phyloP scores from a whole-genome alignment of 192 early-diverging fungal genomes.

The Chytriomyces sp. region DNA sequence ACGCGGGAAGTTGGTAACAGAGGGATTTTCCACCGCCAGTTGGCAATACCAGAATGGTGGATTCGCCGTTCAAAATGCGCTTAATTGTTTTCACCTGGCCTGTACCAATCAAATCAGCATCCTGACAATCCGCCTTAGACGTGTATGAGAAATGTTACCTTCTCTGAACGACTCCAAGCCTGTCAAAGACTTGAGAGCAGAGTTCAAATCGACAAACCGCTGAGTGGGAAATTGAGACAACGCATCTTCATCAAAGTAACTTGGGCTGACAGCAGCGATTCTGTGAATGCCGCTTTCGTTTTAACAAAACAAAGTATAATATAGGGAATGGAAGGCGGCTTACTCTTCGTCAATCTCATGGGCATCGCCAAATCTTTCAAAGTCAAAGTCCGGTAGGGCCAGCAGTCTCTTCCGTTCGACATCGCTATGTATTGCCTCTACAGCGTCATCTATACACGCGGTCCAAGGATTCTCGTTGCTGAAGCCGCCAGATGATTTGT shows the following conservation, averaged over 20 bases:
- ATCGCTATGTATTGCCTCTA: slow-evolving; percentile 8
- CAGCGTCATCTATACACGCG: slow-evolving; percentile 1
- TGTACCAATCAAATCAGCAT: slow-evolving; percentile 24
- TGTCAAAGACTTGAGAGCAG: slow-evolving; percentile 40
- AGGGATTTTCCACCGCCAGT: slow-evolving; percentile 74
- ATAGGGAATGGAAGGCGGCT: background rate
- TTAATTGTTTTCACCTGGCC: slow-evolving; percentile 42
- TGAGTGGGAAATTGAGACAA: background rate
- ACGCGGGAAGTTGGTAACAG: slow-evolving; percentile 76
- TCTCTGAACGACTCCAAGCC: slow-evolving; percentile 28
- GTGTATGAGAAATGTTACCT: too few relatives aligned
- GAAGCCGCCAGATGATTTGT: background rate
- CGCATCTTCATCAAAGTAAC: slow-evolving; percentile 4
- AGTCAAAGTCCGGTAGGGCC: slow-evolving; percentile 11
- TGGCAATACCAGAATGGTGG: slow-evolving; percentile 43
- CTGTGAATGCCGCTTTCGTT: background rate
- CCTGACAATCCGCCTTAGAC: too few relatives aligned
- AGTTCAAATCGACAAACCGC: slow-evolving; percentile 35
- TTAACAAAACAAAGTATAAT: too few relatives aligned
- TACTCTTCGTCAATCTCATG: background rate
- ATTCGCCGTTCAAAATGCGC: slow-evolving; percentile 35
- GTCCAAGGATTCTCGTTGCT: slow-evolving; percentile 15
- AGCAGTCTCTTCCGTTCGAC: slow-evolving; percentile 20
- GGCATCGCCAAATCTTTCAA: background rate
- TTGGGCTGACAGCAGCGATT: background rate